Conservation (phyloP, 2,329 filamentous ascomycete genomes). For the Clarireedia paspali region DNA sequence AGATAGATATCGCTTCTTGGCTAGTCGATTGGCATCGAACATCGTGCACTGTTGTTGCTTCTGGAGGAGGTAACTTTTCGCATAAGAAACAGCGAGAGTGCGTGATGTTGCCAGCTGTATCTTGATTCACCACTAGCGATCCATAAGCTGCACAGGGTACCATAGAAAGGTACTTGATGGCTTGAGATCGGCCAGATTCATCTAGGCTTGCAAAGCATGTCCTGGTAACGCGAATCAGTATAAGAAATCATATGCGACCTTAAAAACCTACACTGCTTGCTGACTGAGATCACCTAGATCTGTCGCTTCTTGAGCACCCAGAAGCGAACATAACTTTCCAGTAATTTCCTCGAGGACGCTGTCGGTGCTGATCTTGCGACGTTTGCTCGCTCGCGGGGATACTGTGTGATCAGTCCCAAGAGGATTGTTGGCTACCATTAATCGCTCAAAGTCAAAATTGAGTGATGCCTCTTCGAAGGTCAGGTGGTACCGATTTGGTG, state of each 20-base stretch:
- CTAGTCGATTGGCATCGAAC: slow-evolving; percentile 16
- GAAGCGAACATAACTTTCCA: slow-evolving; percentile 26
- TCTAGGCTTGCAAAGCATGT: slow-evolving; percentile 38
- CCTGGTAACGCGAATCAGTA: slow-evolving; percentile 17
- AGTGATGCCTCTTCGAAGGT: slow-evolving; percentile 21
- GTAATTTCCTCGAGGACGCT: slow-evolving; percentile 28
- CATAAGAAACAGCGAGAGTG: slow-evolving; percentile 26
- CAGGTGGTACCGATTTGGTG: not conserved
- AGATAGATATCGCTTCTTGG: slow-evolving; percentile 37
- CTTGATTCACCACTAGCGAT: slow-evolving; percentile 31
- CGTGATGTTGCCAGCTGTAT: slow-evolving; percentile 23
- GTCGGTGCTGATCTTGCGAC: slow-evolving; percentile 28
- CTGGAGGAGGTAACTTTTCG: slow-evolving; percentile 16
- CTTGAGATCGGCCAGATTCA: slow-evolving; percentile 43
- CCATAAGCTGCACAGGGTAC: slow-evolving; percentile 48
- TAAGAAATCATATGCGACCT: not conserved
- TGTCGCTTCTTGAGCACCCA: slow-evolving; percentile 30
- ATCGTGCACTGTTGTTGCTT: slow-evolving; percentile 13
- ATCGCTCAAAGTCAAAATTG: slow-evolving; percentile 17
- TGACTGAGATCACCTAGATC: slow-evolving; percentile 35
- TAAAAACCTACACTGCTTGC: slow-evolving; percentile 39
- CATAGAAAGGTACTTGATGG: slow-evolving; percentile 48
- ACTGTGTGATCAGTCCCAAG: not conserved
- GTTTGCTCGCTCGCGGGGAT: slow-evolving; percentile 20
- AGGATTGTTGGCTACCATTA: slow-evolving; percentile 12